Evolutionary conservation across 2,329 filamentous ascomycete species (phyloP), one percentile per base, ranked within the genome.

Genomic region (Botryosphaeria agaves): DNA sequence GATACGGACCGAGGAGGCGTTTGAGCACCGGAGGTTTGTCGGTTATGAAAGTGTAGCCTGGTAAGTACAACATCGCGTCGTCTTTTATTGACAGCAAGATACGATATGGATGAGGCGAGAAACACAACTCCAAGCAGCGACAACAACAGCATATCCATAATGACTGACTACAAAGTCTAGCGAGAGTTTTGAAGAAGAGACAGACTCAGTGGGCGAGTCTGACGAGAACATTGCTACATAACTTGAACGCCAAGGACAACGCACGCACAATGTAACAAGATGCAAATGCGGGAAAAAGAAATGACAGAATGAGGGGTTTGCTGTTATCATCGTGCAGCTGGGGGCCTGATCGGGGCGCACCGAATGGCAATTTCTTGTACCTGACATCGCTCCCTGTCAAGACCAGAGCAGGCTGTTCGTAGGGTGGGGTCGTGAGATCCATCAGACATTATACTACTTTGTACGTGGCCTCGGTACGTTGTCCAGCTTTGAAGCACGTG

Each of bases 1-100:
- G 64, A 66, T 7, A 68, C 38, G 2, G 64, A 68, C 30, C 58
- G 56, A 23, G 65, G 62, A 25, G 66, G 64, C n/a, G 64, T 68
- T 36, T 49, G 53, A 7, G 62, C 55, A 18, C 52, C 56, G n/a
- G 62, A 61, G n/a, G 49, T 40, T 36, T 55, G 55, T 33, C 56
- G 52, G 25, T 49, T 48, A 29, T 49, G 53, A 30, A 58, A 38
- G 14, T 42, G 43, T 4, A 66, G 34, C 32, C 53, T 48, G 32
- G 43, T 39, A 12, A 61, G 38, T 3, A 68, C 26, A 5, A 56
- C 38, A 35, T 52, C 51, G 15, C 55, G 51, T 35, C 54, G 54
- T 32, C 45, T 49, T 32, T 45, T 43, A 29, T 51, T 48, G 5
- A 46, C 19, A 1, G 43, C 20, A 6, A 59, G 33, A 7, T 47